Conservation (phyloP, 2,329 filamentous ascomycete genomes). For the Microcyclospora pomicola region DNA sequence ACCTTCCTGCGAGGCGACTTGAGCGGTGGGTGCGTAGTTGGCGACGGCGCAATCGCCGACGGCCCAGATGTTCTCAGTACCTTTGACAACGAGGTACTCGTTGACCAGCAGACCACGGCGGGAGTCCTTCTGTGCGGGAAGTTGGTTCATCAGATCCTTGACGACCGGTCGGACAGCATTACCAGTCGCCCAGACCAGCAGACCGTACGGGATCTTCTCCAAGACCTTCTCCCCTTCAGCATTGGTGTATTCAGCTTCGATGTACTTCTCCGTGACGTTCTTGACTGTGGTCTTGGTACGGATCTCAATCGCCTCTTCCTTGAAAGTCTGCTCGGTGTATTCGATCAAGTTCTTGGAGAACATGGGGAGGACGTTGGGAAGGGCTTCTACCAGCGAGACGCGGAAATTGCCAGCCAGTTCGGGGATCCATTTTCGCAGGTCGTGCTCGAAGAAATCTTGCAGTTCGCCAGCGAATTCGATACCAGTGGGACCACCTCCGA, state of each 20-base stretch:
- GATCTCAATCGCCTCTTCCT: slow-evolving; percentile 89
- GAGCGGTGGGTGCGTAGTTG: slow-evolving; percentile 92
- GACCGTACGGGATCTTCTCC: slow-evolving; percentile 78
- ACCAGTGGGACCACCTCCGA: slow-evolving; percentile 79
- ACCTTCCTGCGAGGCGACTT: slow-evolving; percentile 92
- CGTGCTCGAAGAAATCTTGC: slow-evolving; percentile 96
- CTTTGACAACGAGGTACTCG: slow-evolving; percentile 97
- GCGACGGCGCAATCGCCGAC: slow-evolving; percentile 94
- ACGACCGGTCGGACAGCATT: slow-evolving; percentile 85
- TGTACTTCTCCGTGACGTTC: slow-evolving; percentile 81
- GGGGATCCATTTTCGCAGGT: slow-evolving; percentile 95
- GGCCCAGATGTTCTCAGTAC: slow-evolving; percentile 93
- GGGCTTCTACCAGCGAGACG: slow-evolving; percentile 91
- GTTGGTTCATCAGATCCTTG: slow-evolving; percentile 79
- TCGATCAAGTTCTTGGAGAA: slow-evolving; percentile 99
- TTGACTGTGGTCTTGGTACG: slow-evolving; percentile 99
- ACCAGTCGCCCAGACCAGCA: slow-evolving; percentile 96
- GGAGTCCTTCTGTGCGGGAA: slow-evolving; percentile 89
- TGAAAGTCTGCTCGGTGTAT: slow-evolving; percentile 97
- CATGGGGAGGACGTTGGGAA: slow-evolving; percentile 88
- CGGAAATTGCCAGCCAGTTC: slow-evolving; percentile 92
- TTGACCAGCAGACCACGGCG: slow-evolving; percentile 91
- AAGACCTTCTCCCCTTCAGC: slow-evolving; percentile 74
- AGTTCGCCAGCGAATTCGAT: slow-evolving; percentile 98
- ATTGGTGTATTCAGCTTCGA: slow-evolving; percentile 73